A percentile compares a stretch with the other conserved stretches of the same genome.
These are phyloP conservation scores for Crotalaria pallida DNA, from an alignment of 306 rosid genomes.

Conservation along the genomic window DNA sequence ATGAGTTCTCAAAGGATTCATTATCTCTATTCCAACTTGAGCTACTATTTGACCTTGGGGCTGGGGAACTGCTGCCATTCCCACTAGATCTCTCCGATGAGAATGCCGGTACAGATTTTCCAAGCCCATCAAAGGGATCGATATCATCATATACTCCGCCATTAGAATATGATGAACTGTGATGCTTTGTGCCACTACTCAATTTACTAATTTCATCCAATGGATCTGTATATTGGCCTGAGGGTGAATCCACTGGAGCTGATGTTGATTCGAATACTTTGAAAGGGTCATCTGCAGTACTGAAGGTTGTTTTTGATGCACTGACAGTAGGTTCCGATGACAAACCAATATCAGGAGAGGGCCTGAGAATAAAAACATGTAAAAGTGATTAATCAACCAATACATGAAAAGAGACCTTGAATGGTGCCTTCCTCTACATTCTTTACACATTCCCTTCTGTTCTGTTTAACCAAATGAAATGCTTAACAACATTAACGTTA, in stretches of 20 bases:
- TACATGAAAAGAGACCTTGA: slow-evolving; percentile 11
- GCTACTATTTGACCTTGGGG: slow-evolving; percentile 41
- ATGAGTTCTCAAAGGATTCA: slow-evolving; percentile 48
- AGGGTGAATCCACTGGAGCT: slow-evolving; percentile 20
- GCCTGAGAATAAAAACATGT: slow-evolving; percentile 47
- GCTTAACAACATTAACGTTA: slow-evolving; percentile 10
- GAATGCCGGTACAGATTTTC: slow-evolving; percentile 64
- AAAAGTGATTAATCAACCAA: slow-evolving; percentile 14
- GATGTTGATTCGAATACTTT: slow-evolving; percentile 50
- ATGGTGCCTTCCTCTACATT: neutral
- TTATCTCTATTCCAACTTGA: slow-evolving; percentile 43
- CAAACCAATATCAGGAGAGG: slow-evolving; percentile 53
- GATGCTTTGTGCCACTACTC: slow-evolving; percentile 44
- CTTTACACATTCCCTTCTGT: slow-evolving; percentile 4
- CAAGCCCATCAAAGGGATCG: slow-evolving; percentile 75
- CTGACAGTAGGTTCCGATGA: slow-evolving; percentile 45
- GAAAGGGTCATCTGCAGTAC: slow-evolving; percentile 57
- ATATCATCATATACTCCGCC: slow-evolving; percentile 53
- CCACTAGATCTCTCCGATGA: slow-evolving; percentile 57
- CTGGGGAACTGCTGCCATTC: slow-evolving; percentile 46
- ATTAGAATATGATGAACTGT: slow-evolving; percentile 44
- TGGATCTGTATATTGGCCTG: slow-evolving; percentile 57
- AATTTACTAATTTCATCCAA: slow-evolving; percentile 67
- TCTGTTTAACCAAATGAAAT: neutral
- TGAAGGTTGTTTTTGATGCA: slow-evolving; percentile 47